These are phyloP conservation scores for Schwanniomyces vanrijiae DNA, from an alignment of 805 yeast genomes.

Conservation along the genomic window DNA sequence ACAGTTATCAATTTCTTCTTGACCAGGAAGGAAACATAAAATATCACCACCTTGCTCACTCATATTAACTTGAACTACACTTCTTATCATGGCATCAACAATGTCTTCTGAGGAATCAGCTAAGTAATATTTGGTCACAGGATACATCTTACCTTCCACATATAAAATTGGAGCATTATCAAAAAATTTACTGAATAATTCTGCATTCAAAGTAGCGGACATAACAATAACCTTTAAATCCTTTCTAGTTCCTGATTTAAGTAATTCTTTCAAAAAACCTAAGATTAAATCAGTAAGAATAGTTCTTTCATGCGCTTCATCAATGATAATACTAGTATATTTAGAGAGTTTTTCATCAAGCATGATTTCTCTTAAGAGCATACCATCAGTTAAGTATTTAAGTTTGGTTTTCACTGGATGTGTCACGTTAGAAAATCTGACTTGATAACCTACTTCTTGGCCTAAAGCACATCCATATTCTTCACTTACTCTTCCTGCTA, in stretches of 20 bases:
- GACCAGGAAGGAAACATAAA: conserved; percentile 92
- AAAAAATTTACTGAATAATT: conserved; percentile 76
- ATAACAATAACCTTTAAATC: conserved; percentile 75
- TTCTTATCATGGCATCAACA: conserved; percentile 73
- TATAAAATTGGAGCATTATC: conserved; percentile 76
- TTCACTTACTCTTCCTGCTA: conserved; percentile 89
- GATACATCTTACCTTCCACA: conserved; percentile 87
- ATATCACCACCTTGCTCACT: conserved; percentile 87
- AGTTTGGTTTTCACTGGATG: conserved; percentile 57
- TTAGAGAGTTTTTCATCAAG: conserved; percentile 59
- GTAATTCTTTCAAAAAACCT: conserved; percentile 79
- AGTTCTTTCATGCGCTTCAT: conserved; percentile 98
- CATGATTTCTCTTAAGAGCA: conserved; percentile 91
- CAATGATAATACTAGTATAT: conserved; percentile 79
- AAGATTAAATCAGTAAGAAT: conserved; percentile 84
- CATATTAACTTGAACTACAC: conserved; percentile 75
- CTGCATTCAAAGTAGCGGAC: conserved; percentile 98
- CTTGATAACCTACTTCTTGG: conserved; percentile 85
- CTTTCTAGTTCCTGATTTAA: conserved; percentile 47
- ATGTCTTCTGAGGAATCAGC: conserved; percentile 71
- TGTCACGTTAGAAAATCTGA: conserved; percentile 79
- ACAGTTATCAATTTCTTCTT: conserved; percentile 92
- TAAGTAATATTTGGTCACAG: conserved; percentile 73
- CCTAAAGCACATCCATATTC: conserved; percentile 82
- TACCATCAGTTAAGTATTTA: conserved; percentile 94